phyloP scores from a whole-genome alignment of 2,329 filamentous ascomycete genomes.

The Calonectria pseudoreteaudii region DNA sequence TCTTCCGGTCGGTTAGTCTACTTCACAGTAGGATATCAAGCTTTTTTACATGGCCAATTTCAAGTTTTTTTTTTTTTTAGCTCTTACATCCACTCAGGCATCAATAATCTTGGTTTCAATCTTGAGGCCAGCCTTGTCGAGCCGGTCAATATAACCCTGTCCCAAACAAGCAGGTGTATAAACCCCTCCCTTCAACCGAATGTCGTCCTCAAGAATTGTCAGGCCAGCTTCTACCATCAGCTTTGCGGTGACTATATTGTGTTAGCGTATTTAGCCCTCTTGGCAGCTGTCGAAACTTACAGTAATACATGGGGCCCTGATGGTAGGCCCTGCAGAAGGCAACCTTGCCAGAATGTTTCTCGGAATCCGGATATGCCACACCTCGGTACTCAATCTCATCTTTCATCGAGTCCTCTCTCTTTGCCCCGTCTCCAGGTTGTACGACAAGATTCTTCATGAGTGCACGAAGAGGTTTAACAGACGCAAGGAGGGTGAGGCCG shows the following conservation, averaged over 20 bases:
- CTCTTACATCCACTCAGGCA: constrained; percentile 7
- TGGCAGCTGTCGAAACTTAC: constrained; percentile 57
- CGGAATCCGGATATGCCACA: constrained; percentile 70
- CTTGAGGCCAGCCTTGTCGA: constrained; percentile 71
- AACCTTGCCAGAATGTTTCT: constrained; percentile 56
- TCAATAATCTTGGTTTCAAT: constrained; percentile 64
- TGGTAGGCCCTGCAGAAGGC: constrained; percentile 68
- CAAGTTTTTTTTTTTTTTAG: no score
- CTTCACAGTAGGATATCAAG: no score
- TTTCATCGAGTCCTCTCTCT: constrained; percentile 63
- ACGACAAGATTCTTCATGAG: constrained; percentile 58
- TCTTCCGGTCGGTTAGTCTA: not conserved
- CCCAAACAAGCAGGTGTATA: constrained; percentile 80
- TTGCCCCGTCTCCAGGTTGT: constrained; percentile 67
- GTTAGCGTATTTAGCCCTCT: constrained; percentile 12
- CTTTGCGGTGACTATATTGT: constrained; percentile 69
- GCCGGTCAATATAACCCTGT: constrained; percentile 72
- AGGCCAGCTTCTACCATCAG: constrained; percentile 73
- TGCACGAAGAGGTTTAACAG: constrained; percentile 58
- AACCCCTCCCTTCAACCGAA: constrained; percentile 72
- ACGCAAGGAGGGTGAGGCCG: constrained; percentile 56
- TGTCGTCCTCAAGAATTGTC: constrained; percentile 72
- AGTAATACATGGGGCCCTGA: constrained; percentile 72
- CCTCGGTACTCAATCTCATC: constrained; percentile 74
- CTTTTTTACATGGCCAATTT: not conserved